Evolutionary conservation across 495 filamentous ascomycete genomes (phyloP), one percentile per base, ranked within the genome.

Genomic region (Tuber calosporum): DNA sequence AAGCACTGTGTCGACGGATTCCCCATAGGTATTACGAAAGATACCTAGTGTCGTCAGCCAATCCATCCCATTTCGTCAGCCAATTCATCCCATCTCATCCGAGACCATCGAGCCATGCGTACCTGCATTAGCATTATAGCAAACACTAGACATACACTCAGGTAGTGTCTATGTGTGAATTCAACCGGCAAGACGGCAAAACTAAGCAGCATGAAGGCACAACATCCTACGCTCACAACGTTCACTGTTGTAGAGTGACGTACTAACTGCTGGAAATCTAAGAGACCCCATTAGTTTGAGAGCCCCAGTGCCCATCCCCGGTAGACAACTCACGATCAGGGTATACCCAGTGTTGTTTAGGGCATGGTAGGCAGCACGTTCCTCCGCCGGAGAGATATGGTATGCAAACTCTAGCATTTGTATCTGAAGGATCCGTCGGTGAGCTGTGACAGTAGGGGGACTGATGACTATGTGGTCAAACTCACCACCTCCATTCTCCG

Each of bases 11-110:
- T 75, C 43, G 3, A 91, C 82, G 26, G 94, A 91, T 79, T 91
- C 88, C 89, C 93, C 48, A 98, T 87, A 13, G 95, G 96, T 53
- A 99, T 90, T 74, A 97, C 92, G 82, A 99, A 97, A 5, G 91
- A 94, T 69, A 93, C 83, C 91, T 88, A 74, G 4, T 19, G 40
- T n/a, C 84, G 71, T 69, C 9, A 71, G 68, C 40, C 37, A 26
- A 62, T 62, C 53, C 53, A 30, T 62, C 11, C 26, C 26, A 62
- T 34, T 26, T 34, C 13, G 11, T 53, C 48, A 13, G 13, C 38
- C 39, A 11, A 58, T 15, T 9, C 53, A 62, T 34, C 53, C 26
- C 6, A 34, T 34, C 26, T 15, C 13, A 62, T 19, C 53, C 26
- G 34, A 62, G 17, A 62, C 26, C 53, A 62, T 34, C 11, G 26